Evolutionary conservation across 1,139 yeast species (phyloP).

Genomic region (Geotrichum bryndzae): DNA sequence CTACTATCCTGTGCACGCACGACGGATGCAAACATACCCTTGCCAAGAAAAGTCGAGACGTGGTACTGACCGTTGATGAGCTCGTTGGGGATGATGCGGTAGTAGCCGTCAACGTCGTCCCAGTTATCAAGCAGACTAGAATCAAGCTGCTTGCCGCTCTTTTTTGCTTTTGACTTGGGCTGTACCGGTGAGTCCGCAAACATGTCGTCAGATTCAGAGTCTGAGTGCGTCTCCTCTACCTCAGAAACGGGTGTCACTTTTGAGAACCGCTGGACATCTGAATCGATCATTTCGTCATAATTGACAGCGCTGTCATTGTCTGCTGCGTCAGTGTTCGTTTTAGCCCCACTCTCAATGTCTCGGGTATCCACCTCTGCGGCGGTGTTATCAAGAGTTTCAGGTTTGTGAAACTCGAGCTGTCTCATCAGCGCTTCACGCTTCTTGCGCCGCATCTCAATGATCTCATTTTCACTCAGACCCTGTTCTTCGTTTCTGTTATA

Average conservation of each 20-base stretch:
- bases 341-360: not conserved
- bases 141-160: conserved; percentile 23
- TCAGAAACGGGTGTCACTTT: not conserved
- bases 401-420: not conserved
- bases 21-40: conserved; percentile 52
- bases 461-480: conserved; percentile 20
- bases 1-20: conserved; percentile 31
- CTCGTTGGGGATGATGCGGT: conserved; percentile 64
- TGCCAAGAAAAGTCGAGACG: conserved; percentile 89
- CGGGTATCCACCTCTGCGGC: not conserved
- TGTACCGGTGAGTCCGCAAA: conserved; percentile 21
- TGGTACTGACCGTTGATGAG: conserved; percentile 57
- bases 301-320: not conserved
- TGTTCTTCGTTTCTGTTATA: not conserved
- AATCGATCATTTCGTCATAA: not conserved
- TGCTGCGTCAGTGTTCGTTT: not conserved
- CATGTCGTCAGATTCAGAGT: conserved; percentile 20
- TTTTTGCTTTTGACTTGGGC: not conserved
- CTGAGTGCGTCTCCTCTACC: not conserved
- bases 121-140: conserved; percentile 32
- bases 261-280: not conserved
- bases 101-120: conserved; percentile 78
- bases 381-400: not conserved
- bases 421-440: conserved; percentile 32
- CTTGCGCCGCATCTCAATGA: conserved; percentile 32